Evolutionary conservation across 495 filamentous ascomycete species (phyloP).

Genomic region (Tuber microsphaerosporum): DNA sequence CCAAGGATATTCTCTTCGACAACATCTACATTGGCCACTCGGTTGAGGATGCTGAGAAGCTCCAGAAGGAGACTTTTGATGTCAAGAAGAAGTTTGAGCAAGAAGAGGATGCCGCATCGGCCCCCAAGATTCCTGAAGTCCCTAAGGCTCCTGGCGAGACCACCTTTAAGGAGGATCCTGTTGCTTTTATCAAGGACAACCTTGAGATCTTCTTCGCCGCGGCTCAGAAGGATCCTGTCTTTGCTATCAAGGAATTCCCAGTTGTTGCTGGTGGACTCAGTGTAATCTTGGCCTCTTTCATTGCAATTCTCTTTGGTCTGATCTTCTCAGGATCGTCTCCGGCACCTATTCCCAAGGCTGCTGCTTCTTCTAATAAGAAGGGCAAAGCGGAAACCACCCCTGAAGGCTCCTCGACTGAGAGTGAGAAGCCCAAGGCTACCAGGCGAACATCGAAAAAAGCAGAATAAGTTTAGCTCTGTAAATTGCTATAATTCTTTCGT

Average conservation of each 20-base stretch:
- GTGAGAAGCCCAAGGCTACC: constrained; percentile 38
- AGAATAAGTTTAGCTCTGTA: constrained; percentile 29
- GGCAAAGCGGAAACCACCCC: constrained; percentile 27
- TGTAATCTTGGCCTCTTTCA: constrained; percentile 59
- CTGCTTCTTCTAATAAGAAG: constrained; percentile 38
- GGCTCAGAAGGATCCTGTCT: constrained; percentile 76
- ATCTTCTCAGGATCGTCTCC: constrained; percentile 43
- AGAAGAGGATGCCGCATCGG: constrained; percentile 70
- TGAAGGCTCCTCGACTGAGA: constrained; percentile 32
- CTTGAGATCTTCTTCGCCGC: constrained; percentile 79
- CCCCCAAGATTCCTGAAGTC: constrained; percentile 67
- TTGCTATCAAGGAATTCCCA: constrained; percentile 84
- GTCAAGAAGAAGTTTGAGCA: constrained; percentile 82
- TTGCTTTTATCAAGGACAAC: constrained; percentile 84
- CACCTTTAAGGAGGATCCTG: constrained; percentile 86
- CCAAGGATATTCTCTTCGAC: constrained; percentile 96
- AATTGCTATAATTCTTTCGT: constrained; percentile 31
- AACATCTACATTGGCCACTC: constrained; percentile 99
- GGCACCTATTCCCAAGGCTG: constrained; percentile 41
- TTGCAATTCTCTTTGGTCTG: constrained; percentile 59
- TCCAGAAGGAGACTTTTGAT: constrained; percentile 87
- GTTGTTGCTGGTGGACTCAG: constrained; percentile 77
- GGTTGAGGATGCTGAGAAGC: constrained; percentile 78
- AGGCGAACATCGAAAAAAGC: constrained; percentile 40
- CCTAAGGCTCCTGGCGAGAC: constrained; percentile 58